phyloP scores from a whole-genome alignment of 345 rosid species.

The Gossypium australe region DNA sequence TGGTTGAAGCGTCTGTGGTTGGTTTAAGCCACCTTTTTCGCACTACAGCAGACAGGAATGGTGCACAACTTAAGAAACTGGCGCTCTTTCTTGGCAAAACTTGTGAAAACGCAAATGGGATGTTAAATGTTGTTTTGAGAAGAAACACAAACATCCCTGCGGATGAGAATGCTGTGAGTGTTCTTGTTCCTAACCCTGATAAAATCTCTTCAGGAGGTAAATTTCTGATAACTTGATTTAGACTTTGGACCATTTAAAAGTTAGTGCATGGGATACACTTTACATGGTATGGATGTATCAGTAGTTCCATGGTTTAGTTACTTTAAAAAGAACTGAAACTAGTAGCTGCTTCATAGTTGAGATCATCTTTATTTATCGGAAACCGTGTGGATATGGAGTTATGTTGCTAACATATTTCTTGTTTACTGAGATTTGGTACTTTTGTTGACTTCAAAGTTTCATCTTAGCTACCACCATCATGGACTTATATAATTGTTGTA shows the following conservation, averaged over 20 bases:
- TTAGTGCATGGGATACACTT: neutral
- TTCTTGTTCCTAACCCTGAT: constrained; percentile 65
- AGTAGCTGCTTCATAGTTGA: neutral
- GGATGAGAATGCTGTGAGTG: constrained; percentile 74
- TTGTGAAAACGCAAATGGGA: constrained; percentile 43
- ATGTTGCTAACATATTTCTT: neutral
- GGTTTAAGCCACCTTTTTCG: constrained; percentile 80
- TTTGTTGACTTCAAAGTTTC: neutral
- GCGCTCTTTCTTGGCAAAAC: constrained; percentile 60
- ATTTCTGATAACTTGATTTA: constrained; percentile 10
- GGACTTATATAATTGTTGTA: neutral
- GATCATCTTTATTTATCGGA: neutral
- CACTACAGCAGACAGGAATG: constrained; percentile 51
- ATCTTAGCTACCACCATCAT: neutral
- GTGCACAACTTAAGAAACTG: constrained; percentile 59
- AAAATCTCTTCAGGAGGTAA: constrained; percentile 46
- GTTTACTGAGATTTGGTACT: neutral
- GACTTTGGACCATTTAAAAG: neutral
- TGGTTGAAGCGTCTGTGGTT: constrained; percentile 75
- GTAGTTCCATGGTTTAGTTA: neutral
- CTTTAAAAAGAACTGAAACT: neutral
- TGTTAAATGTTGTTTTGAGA: constrained; percentile 69
- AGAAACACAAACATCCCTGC: constrained; percentile 64
- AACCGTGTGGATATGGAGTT: neutral
- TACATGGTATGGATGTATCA: neutral